Conservation (phyloP, 1,284 basidiomycete species). For the Tremellales sp. region DNA sequence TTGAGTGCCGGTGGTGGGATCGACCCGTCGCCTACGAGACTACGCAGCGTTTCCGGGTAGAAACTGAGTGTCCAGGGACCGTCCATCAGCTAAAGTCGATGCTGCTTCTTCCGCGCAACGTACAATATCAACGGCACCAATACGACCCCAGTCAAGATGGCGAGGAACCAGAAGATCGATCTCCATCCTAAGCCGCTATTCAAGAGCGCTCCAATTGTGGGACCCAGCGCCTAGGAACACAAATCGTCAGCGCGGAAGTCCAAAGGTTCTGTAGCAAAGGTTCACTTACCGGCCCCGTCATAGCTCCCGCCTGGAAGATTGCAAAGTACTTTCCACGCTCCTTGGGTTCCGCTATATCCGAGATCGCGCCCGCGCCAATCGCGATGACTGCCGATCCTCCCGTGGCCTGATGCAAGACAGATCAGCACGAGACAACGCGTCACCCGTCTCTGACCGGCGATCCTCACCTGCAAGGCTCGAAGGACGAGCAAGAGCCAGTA, state of each 20-base stretch:
- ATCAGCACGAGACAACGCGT: neutral
- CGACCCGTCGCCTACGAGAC: slow-evolving; percentile 45
- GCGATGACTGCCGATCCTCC: slow-evolving; percentile 45
- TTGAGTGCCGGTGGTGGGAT: slow-evolving; percentile 43
- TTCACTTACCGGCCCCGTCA: slow-evolving; percentile 28
- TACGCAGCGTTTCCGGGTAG: slow-evolving; percentile 46
- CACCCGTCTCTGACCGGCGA: neutral
- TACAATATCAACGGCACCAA: slow-evolving; percentile 34
- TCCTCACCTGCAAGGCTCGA: slow-evolving; percentile 36
- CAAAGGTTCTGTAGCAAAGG: slow-evolving; percentile 10
- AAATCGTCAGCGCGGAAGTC: slow-evolving; percentile 8
- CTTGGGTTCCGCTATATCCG: slow-evolving; percentile 44
- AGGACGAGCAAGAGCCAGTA: slow-evolving; percentile 46
- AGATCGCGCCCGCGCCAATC: slow-evolving; percentile 43
- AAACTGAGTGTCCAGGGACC: slow-evolving; percentile 21
- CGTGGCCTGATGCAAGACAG: slow-evolving; percentile 19
- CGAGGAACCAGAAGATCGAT: slow-evolving; percentile 40
- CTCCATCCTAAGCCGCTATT: slow-evolving; percentile 41
- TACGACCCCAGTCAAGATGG: slow-evolving; percentile 31
- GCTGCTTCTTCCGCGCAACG: slow-evolving; percentile 7
- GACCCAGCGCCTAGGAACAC: slow-evolving; percentile 16
- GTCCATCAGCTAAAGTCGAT: neutral
- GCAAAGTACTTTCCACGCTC: slow-evolving; percentile 45
- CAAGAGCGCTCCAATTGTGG: slow-evolving; percentile 37
- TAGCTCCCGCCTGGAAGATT: slow-evolving; percentile 33